A percentile compares a stretch with the other conserved stretches of the same genome.
phyloP scores from a whole-genome alignment of 129 eudicot species.

The Arctium minus region DNA sequence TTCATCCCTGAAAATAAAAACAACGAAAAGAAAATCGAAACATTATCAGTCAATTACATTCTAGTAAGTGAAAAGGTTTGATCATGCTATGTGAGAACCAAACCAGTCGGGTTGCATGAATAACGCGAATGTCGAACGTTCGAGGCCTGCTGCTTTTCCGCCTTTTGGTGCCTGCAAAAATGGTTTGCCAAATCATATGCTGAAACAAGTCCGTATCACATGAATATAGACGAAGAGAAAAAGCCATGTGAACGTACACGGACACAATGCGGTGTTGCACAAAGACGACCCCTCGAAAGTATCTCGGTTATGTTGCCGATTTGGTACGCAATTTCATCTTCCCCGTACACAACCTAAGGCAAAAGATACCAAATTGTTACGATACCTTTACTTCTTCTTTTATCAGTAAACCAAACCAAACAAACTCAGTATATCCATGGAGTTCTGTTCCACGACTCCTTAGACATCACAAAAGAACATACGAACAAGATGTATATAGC shows the following conservation, averaged over 20 bases:
- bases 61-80: neutral
- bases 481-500: neutral
- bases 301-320: slow-evolving; percentile 94
- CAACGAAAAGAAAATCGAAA: neutral
- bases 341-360: slow-evolving; percentile 73
- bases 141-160: slow-evolving; percentile 60
- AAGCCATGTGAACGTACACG: slow-evolving; percentile 47
- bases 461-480: neutral
- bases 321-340: slow-evolving; percentile 95
- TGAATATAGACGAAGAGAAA: neutral
- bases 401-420: neutral
- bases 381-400: neutral
- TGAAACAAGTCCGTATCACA: neutral
- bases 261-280: slow-evolving; percentile 97
- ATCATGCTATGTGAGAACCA: slow-evolving; percentile 8
- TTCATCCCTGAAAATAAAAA: slow-evolving; percentile 61
- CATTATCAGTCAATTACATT: neutral
- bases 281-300: slow-evolving; percentile 82
- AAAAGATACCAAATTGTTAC: slow-evolving; percentile 14
- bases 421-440: neutral
- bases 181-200: neutral
- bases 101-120: slow-evolving; percentile 99
- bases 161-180: slow-evolving; percentile 73
- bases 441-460: no score
- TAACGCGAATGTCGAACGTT: slow-evolving; percentile 86